phyloP scores from a whole-genome alignment of 441 rosid genomes.

The Capsella rubella region DNA sequence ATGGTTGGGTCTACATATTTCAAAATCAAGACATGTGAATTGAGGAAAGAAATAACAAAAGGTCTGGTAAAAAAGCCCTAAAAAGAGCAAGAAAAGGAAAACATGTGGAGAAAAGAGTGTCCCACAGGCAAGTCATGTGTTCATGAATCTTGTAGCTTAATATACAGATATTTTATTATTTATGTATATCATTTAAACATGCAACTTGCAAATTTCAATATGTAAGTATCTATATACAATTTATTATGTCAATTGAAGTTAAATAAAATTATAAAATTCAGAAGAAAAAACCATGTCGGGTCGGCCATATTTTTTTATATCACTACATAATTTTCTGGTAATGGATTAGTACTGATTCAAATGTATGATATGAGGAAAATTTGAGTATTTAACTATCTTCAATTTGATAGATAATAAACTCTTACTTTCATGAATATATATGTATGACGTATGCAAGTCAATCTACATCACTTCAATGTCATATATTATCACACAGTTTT shows the following conservation, averaged over 20 bases:
- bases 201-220: constrained; percentile 34
- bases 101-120: constrained; percentile 44
- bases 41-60: constrained; percentile 45
- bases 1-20: constrained; percentile 35
- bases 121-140: constrained; percentile 51
- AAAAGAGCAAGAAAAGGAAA: constrained; percentile 41
- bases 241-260: neutral
- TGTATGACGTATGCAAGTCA: constrained; percentile 12
- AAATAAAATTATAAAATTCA: neutral
- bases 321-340: constrained; percentile 4
- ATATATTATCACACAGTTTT: neutral
- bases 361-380: neutral
- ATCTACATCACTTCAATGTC: constrained; percentile 17
- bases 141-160: constrained; percentile 26
- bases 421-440: neutral
- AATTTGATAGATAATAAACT: neutral
- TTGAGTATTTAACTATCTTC: neutral
- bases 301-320: neutral
- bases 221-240: neutral
- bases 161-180: neutral
- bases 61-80: constrained; percentile 40
- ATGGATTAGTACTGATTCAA: neutral
- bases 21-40: constrained; percentile 44
- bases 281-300: neutral
- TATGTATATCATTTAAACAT: constrained; percentile 8